Conservation (phyloP, 2,329 filamentous ascomycete genomes). For the Botrytis fragariae region DNA sequence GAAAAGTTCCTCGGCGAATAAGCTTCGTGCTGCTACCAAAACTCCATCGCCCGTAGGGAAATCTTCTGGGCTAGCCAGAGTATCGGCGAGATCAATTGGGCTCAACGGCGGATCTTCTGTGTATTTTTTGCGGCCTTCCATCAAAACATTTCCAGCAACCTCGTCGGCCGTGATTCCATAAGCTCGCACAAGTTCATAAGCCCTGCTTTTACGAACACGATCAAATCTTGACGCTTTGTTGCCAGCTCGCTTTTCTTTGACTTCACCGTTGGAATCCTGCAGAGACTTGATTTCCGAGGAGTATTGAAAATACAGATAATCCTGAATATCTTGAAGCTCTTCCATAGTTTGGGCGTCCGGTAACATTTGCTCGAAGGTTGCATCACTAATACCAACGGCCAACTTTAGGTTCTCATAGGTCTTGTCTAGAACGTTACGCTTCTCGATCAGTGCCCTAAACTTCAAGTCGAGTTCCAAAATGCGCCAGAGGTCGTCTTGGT, state of each 20-base stretch:
- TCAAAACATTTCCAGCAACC: constrained; percentile 81
- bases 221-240: constrained; percentile 79
- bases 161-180: constrained; percentile 89
- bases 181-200: constrained; percentile 78
- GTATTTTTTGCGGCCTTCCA: constrained; percentile 73
- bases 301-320: constrained; percentile 95
- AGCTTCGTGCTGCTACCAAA: constrained; percentile 73
- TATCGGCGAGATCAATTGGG: constrained; percentile 85
- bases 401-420: constrained; percentile 71
- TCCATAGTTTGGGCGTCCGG: constrained; percentile 80
- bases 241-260: constrained; percentile 71
- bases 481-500: constrained; percentile 91
- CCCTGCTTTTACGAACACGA: constrained; percentile 74
- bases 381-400: constrained; percentile 62
- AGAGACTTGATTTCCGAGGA: constrained; percentile 79
- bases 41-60: constrained; percentile 76
- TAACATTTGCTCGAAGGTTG: constrained; percentile 80
- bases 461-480: constrained; percentile 94
- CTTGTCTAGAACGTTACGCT: constrained; percentile 80
- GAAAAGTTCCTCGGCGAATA: constrained; percentile 89
- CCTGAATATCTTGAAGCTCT: constrained; percentile 92
- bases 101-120: constrained; percentile 79
- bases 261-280: constrained; percentile 59
- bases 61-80: constrained; percentile 65
- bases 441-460: constrained; percentile 88